These are phyloP conservation scores for Gyromitra esculenta DNA, from an alignment of 2,329 filamentous ascomycete species.

Conservation along the genomic window DNA sequence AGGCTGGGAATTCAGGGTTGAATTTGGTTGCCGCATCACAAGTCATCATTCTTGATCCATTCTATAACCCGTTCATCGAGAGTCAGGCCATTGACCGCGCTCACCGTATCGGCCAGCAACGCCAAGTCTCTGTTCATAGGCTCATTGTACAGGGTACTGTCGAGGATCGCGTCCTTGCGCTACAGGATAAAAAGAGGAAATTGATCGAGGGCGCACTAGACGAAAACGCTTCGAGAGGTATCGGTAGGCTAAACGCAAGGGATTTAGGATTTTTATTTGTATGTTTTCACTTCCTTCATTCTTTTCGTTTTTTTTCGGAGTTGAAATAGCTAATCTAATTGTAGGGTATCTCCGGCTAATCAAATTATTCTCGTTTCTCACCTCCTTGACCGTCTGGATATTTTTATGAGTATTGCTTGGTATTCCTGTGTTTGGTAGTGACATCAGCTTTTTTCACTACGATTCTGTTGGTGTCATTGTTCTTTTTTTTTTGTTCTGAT, in stretches of 20 bases:
- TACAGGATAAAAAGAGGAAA: constrained; percentile 81
- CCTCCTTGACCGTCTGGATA: constrained; percentile 2
- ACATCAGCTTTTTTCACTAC: neutral
- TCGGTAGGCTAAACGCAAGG: constrained; percentile 72
- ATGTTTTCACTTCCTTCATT: constrained; percentile 44
- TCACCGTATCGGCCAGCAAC: constrained; percentile 83
- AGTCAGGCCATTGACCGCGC: constrained; percentile 91
- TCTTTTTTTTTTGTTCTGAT: constrained; percentile 24
- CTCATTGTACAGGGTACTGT: constrained; percentile 80
- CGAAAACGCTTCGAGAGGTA: constrained; percentile 73
- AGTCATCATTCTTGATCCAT: constrained; percentile 86
- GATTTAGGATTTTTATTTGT: constrained; percentile 78
- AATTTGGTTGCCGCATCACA: constrained; percentile 85
- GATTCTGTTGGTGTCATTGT: constrained; percentile 12
- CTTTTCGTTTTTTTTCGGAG: neutral
- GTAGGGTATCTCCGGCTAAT: constrained; percentile 37
- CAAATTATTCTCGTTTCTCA: constrained; percentile 5
- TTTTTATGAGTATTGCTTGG: constrained; percentile 5
- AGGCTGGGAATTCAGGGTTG: constrained; percentile 84
- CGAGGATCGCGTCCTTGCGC: constrained; percentile 81
- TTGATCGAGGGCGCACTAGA: constrained; percentile 83
- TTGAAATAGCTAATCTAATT: constrained; percentile 12
- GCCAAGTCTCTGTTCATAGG: constrained; percentile 79
- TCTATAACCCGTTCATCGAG: constrained; percentile 94
- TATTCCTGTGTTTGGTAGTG: constrained; percentile 20